Evolutionary conservation across 202 grass and related monocot genomes (phyloP), one percentile per base, ranked within the genome.

Genomic region (Eragrostis tef): DNA sequence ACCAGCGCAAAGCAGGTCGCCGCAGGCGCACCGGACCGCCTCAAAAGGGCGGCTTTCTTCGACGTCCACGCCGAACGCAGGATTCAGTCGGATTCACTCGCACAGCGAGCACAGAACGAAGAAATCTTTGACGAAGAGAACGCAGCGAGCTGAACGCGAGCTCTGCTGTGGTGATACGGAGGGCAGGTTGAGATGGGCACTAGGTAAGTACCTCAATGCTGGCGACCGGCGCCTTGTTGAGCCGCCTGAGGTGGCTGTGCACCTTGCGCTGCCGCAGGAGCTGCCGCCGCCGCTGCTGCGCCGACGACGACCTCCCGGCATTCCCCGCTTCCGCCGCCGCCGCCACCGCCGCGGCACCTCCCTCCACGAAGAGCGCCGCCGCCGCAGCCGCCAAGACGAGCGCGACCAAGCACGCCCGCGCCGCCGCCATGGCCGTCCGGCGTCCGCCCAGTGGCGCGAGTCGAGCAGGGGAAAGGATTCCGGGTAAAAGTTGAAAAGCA

Each of bases 171-270:
- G 34, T 3, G 34, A 5, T 3, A 5, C 11, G 12, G 74, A 22
- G 34, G 57, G 50, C 45, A 44, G 20, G 21, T 58, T 9, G 19
- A 19, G 17, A 39, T 7, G 39, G 9, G 3, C 0, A 31, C 29
- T 31, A 6, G 77, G 26, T 0, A 0, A 26, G n/a, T 79, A 97
- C 93, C 88, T 93, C 59, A 68, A 97, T 89, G 86, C 81, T 87
- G 79, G 78, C 89, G 26, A 97, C 9, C 2, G 93, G 72, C 36
- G 81, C 60, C 51, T 91, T 97, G 82, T 97, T 97, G 72, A 97
- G 67, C 9, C 90, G 78, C 27, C 41, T 84, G 77, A 97, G 88
- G 81, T 89, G 88, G 72, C 68, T 81, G 50, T 83, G 78, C 81
- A 91, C 84, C 64, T 71, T 61, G 22, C 82, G 34, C 62, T 89